phyloP scores from a whole-genome alignment of 345 rosid genomes.

The Dimocarpus longan region DNA sequence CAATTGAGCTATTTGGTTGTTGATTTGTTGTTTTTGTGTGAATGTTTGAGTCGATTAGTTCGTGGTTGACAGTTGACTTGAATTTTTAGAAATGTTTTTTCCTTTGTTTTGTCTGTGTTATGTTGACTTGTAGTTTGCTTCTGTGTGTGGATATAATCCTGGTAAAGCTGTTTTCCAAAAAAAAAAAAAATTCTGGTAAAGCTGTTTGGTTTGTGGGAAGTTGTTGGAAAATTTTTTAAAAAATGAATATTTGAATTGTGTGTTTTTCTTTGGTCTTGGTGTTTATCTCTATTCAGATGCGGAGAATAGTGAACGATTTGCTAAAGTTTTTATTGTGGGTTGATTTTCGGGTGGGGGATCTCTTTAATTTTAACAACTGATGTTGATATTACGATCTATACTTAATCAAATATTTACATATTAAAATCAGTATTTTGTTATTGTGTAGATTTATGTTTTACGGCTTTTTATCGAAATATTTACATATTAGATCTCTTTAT shows the following conservation, averaged over 20 bases:
- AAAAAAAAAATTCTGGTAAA: background rate
- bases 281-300: background rate
- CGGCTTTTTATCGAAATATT: background rate
- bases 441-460: background rate
- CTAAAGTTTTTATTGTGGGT: background rate
- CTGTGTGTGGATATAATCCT: background rate
- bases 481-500: background rate
- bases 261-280: too few relatives aligned
- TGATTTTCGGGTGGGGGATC: background rate
- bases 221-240: background rate
- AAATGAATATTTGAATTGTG: background rate
- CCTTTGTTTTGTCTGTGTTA: background rate
- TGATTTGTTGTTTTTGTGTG: conserved; percentile 1
- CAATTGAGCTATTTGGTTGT: conserved; percentile 7
- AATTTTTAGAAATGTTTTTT: conserved; percentile 7
- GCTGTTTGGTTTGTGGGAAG: background rate
- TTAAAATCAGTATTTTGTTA: background rate
- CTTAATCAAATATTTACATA: too few relatives aligned
- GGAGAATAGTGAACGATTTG: background rate
- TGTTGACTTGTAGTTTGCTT: conserved; percentile 10
- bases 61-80: background rate
- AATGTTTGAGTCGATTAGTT: conserved; percentile 1
- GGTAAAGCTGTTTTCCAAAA: background rate
- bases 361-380: background rate
- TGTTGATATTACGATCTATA: conserved; percentile 1